Conservation (phyloP, 2,329 filamentous ascomycete species). For the Karstenula rhodostoma region DNA sequence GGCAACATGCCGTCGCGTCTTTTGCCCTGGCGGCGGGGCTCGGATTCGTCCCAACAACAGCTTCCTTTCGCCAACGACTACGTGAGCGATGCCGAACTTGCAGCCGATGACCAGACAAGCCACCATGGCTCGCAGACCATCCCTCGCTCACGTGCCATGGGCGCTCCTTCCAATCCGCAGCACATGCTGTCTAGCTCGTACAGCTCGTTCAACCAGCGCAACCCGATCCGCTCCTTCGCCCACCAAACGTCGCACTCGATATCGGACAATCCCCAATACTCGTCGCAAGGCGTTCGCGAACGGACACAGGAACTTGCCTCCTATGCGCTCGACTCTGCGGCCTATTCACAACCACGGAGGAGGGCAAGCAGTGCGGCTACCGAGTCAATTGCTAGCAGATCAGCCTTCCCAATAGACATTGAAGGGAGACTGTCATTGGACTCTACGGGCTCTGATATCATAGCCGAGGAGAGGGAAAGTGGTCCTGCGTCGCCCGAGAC, state of each 20-base stretch:
- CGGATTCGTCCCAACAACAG: constrained; percentile 29
- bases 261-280: constrained; percentile 75
- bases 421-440: constrained; percentile 40
- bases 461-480: constrained; percentile 63
- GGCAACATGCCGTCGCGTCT: constrained; percentile 34
- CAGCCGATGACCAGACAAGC: constrained; percentile 27
- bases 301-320: constrained; percentile 87
- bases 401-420: constrained; percentile 27
- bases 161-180: constrained; percentile 35
- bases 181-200: constrained; percentile 39
- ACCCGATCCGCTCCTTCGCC: constrained; percentile 76
- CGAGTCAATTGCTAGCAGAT: constrained; percentile 30
- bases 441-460: constrained; percentile 59
- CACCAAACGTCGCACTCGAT: constrained; percentile 70
- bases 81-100: constrained; percentile 40
- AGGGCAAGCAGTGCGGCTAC: constrained; percentile 36
- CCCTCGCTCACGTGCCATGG: constrained; percentile 37
- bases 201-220: constrained; percentile 50
- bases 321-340: constrained; percentile 68
- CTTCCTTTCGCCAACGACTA: constrained; percentile 45
- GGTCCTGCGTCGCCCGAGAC: constrained; percentile 63
- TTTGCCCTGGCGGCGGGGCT: constrained; percentile 27
- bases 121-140: constrained; percentile 34
- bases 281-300: constrained; percentile 78
- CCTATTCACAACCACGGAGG: constrained; percentile 37